Evolutionary conservation across 2,329 filamentous ascomycete genomes (phyloP).

Genomic region (Tolypocladium cylindrosporum): DNA sequence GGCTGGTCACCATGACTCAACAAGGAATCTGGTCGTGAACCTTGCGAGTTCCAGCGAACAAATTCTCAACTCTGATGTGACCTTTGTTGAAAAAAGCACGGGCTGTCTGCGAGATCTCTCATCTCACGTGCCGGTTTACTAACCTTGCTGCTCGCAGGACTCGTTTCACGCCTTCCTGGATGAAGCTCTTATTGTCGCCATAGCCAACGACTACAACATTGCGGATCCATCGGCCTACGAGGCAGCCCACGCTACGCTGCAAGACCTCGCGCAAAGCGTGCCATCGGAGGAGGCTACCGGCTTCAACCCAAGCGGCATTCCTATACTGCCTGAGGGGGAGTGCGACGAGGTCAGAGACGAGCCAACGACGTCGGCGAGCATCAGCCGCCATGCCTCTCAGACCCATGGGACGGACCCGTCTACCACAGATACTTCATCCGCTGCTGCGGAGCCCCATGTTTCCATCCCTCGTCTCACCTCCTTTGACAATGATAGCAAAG

Average conservation of each 20-base stretch:
- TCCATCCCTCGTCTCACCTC: constrained; percentile 19
- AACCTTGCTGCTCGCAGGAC: constrained; percentile 32
- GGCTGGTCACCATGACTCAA: not conserved
- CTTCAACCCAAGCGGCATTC: constrained; percentile 70
- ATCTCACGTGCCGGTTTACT: not conserved
- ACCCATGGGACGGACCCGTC: constrained; percentile 14
- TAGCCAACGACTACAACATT: constrained; percentile 65
- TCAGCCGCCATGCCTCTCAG: constrained; percentile 16
- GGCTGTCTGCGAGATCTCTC: not conserved
- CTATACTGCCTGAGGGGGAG: constrained; percentile 25
- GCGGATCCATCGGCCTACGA: constrained; percentile 37
- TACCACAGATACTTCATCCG: constrained; percentile 16
- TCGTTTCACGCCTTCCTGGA: constrained; percentile 70
- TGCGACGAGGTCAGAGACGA: constrained; percentile 12
- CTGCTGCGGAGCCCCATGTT: constrained; percentile 10
- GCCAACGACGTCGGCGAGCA: constrained; percentile 15
- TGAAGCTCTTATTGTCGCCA: constrained; percentile 64
- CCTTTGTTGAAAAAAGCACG: not conserved
- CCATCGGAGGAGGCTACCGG: constrained; percentile 58
- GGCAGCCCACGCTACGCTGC: constrained; percentile 48
- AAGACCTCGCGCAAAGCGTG: constrained; percentile 56
- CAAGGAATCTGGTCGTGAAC: not conserved
- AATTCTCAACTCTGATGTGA: not conserved
- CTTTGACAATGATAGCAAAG: constrained; percentile 34
- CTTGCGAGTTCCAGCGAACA: not conserved